These are phyloP conservation scores for Solanum tarapatanum DNA, from an alignment of 257 asterid species.

Conservation along the genomic window DNA sequence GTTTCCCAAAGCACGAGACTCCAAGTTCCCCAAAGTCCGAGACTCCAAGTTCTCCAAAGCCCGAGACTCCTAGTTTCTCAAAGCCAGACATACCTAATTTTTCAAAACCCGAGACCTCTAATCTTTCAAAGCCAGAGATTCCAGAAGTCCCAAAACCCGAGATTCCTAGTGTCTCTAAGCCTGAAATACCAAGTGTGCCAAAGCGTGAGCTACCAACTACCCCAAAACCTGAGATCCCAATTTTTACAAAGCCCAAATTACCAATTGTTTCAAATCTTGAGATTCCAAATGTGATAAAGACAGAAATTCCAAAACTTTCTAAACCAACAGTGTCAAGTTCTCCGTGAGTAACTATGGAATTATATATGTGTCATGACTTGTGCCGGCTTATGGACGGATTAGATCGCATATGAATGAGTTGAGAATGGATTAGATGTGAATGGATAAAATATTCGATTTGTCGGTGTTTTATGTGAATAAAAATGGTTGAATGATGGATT, in stretches of 20 bases:
- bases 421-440: background rate
- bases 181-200: background rate
- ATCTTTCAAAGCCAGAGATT: background rate
- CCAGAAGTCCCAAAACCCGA: background rate
- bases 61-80: background rate
- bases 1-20: background rate
- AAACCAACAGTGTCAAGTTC: background rate
- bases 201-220: background rate
- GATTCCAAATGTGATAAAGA: background rate
- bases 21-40: background rate
- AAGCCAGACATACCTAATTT: background rate
- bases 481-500: background rate
- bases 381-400: background rate
- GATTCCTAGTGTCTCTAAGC: background rate
- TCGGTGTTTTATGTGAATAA: background rate
- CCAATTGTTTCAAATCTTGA: constrained; percentile 3
- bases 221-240: background rate
- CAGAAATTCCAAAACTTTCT: background rate
- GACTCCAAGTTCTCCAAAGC: background rate
- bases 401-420: background rate
- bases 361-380: background rate
- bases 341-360: background rate
- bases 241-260: constrained; percentile 10
- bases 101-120: background rate
- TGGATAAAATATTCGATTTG: background rate